Percentiles rank a stretch among this genome's conserved stretches.
Conservation (phyloP, 2,329 filamentous ascomycete genomes). For the Chrysosphaeria jannelii region DNA sequence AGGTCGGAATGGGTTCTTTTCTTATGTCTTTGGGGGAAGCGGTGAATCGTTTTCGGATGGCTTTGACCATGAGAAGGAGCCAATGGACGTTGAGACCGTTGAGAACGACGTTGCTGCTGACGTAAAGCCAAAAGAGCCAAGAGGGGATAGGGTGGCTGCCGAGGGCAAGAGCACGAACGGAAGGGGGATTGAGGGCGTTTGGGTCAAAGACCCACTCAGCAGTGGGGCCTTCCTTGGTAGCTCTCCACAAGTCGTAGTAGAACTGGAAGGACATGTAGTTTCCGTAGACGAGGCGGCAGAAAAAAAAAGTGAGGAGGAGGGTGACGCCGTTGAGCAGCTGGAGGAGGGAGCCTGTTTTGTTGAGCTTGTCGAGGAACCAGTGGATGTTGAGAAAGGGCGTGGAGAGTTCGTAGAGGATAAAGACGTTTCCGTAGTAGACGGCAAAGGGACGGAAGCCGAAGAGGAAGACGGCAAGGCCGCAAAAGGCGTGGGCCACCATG, state of each 20-base stretch:
- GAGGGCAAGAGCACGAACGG: conserved; percentile 18
- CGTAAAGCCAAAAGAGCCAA: conserved; percentile 39
- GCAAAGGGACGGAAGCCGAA: conserved; percentile 60
- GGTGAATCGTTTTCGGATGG: conserved; percentile 49
- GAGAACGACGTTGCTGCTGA: conserved; percentile 38
- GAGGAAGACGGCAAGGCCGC: conserved; percentile 42
- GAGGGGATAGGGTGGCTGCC: conserved; percentile 23
- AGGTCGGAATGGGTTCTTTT: no score
- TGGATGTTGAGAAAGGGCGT: conserved; percentile 67
- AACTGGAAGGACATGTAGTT: conserved; percentile 39
- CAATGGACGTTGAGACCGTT: conserved; percentile 59
- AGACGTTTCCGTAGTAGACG: conserved; percentile 53
- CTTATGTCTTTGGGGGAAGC: no score
- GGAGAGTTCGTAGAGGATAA: conserved; percentile 70
- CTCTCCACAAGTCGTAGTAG: conserved; percentile 37
- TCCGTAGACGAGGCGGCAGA: conserved; percentile 48
- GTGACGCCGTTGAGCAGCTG: conserved; percentile 54
- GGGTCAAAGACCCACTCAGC: conserved; percentile 5
- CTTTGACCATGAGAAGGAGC: conserved; percentile 67
- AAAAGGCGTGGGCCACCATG: conserved; percentile 47
- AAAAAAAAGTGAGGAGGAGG: conserved; percentile 46
- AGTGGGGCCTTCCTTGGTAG: conserved; percentile 15
- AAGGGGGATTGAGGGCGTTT: conserved; percentile 7
- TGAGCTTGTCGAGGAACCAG: conserved; percentile 75
- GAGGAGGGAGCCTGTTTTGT: conserved; percentile 40